phyloP scores from a whole-genome alignment of 2,329 filamentous ascomycete genomes.

The Eurotiales sp. region DNA sequence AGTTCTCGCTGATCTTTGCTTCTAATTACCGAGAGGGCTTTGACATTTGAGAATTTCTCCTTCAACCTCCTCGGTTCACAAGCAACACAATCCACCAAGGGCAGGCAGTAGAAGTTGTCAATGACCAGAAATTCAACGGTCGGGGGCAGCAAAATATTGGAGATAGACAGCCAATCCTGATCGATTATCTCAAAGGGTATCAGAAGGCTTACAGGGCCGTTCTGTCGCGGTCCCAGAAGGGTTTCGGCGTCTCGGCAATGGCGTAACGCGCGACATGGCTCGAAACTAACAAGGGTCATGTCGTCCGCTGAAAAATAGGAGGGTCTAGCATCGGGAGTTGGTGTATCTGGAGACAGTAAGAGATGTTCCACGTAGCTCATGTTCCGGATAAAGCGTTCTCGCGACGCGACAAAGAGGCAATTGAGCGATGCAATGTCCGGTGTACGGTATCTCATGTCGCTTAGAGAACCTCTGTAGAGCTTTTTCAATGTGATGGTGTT shows the following conservation, averaged over 20 bases:
- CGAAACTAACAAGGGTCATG: background rate
- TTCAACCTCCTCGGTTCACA: background rate
- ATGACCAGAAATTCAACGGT: background rate
- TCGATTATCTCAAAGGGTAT: background rate
- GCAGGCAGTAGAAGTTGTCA: background rate
- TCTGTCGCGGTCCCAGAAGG: no score
- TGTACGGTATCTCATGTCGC: conserved; percentile 2
- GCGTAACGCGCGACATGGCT: background rate
- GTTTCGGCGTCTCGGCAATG: background rate
- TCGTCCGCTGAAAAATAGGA: no score
- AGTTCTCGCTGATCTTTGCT: background rate
- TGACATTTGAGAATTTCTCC: background rate
- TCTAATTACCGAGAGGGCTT: conserved; percentile 1
- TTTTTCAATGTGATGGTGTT: background rate
- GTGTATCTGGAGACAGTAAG: background rate
- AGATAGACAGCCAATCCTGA: background rate
- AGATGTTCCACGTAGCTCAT: conserved; percentile 1
- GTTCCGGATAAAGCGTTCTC: background rate
- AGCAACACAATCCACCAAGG: no score
- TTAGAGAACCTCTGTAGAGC: conserved; percentile 1
- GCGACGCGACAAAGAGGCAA: background rate
- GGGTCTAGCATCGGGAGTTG: background rate
- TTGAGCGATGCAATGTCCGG: conserved; percentile 1
- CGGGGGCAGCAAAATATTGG: background rate
- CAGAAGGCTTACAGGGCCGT: background rate